Base-by-base conservation (phyloP, 306 rosid genomes). In the Potentilla sterilis region DNA sequence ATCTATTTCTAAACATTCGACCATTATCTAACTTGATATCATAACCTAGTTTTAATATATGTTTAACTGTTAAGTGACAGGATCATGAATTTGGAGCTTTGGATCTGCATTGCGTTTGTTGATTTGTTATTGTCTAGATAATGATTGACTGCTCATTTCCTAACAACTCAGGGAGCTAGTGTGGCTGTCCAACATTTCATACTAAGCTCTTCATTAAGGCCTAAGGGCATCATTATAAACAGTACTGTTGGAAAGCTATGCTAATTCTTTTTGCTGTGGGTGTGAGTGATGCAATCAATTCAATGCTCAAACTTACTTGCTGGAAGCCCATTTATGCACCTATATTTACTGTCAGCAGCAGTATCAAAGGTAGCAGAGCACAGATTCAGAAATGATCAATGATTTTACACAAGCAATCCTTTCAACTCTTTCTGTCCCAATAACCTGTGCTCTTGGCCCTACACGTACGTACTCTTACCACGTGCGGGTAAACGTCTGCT, bases 321-420 rank as follows among this genome's bases (percentile, higher is more conserved):
- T 21, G 75, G 35, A 73, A 73, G 68, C 12, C 59, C 59, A 59
- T 46, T 9, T 15, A 15, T 32, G 21, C n/a, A 49, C 32, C 7
- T 55, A 37, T 59, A 49, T 38, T 43, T 52, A 11, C 13, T 76
- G 70, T 64, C 77, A 72, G 72, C 66, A 43, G 55, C 73, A n/a
- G 46, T 12, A 32, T 37, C 51, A 48, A 47, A 69, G 68, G 46
- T 73, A 41, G 63, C 11, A 34, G 68, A 46, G 73, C 62, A 66
- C 64, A 69, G 69, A 73, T 57, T 46, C 75, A 81, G 78, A 81
- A 77, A 67, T 67, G 81, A 77, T 77, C 68, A 58, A 48, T 74
- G 77, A 74, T 69, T 70, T 61, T 75, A 34, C 80, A 69, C 82
- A 46, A 70, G 75, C 82, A 74, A 62, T 63, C 75, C 75, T 62